These are phyloP conservation scores for Wickerhamomyces canadensis DNA, from an alignment of 805 yeast genomes.

Conservation along the genomic window DNA sequence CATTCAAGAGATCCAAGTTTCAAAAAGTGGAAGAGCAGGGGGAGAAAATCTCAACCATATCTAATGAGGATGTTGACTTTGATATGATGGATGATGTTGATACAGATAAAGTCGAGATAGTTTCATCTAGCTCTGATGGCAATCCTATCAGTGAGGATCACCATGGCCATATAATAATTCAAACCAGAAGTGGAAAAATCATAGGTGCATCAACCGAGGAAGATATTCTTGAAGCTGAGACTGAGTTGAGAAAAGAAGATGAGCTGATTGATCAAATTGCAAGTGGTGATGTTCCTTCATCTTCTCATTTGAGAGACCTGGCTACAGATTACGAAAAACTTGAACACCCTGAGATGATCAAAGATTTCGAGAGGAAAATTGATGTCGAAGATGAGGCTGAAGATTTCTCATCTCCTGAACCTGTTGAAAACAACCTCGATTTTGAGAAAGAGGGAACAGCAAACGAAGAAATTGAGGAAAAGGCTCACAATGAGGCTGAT, in stretches of 20 bases:
- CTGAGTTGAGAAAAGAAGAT: conserved; percentile 16
- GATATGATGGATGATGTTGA: not conserved
- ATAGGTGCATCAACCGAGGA: conserved; percentile 25
- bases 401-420: no score
- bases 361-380: no score
- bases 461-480: not conserved
- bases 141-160: no score
- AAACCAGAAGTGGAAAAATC: conserved; percentile 26
- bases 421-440: no score
- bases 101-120: not conserved
- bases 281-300: conserved; percentile 10
- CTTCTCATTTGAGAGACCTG: conserved; percentile 7
- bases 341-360: conserved; percentile 6
- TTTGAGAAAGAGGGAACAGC: no score
- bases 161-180: conserved; percentile 24
- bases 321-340: conserved; percentile 12
- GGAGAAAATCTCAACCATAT: no score
- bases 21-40: not conserved
- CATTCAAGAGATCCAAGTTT: not conserved
- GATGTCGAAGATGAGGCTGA: not conserved
- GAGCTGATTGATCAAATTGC: conserved; percentile 16
- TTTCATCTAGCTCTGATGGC: not conserved
- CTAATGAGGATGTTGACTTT: not conserved
- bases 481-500: not conserved
- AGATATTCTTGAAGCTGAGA: conserved; percentile 20